Conservation (phyloP, 805 yeast species). For the Wickerhamiella sorbophila region DNA sequence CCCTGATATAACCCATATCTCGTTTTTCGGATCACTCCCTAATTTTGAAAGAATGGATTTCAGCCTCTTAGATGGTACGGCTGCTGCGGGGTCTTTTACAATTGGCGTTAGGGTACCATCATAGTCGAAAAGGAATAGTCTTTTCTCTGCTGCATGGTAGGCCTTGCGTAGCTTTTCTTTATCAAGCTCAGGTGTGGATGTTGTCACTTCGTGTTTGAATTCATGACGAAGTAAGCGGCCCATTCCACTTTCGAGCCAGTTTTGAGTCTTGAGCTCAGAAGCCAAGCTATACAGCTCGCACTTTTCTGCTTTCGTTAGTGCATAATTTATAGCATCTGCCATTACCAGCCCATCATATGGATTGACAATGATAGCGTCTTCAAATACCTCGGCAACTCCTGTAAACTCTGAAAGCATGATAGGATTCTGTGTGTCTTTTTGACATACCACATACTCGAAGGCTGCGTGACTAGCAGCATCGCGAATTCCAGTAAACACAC, state of each 20-base stretch:
- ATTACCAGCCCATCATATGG: conserved; percentile 97
- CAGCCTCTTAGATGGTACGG: conserved; percentile 74
- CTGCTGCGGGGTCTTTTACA: conserved; percentile 95
- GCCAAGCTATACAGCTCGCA: conserved; percentile 47
- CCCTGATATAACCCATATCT: conserved; percentile 91
- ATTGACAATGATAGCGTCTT: conserved; percentile 54
- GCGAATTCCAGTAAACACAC: conserved; percentile 76
- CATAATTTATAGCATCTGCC: conserved; percentile 63
- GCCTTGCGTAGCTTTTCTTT: conserved; percentile 45
- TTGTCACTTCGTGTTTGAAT: conserved; percentile 30
- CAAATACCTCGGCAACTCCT: conserved; percentile 52
- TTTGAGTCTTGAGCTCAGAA: conserved; percentile 55
- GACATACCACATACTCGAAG: conserved; percentile 77
- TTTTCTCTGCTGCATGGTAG: conserved; percentile 46
- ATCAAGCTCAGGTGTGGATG: conserved; percentile 71
- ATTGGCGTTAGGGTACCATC: conserved; percentile 97
- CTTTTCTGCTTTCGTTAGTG: conserved; percentile 31
- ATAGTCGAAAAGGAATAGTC: conserved; percentile 84
- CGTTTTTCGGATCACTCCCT: conserved; percentile 63
- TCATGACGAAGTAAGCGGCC: conserved; percentile 28
- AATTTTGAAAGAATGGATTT: conserved; percentile 43
- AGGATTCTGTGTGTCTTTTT: conserved; percentile 50
- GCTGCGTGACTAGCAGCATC: conserved; percentile 97
- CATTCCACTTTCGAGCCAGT: conserved; percentile 61
- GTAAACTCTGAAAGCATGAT: conserved; percentile 84